phyloP scores from a whole-genome alignment of 257 asterid genomes.

The Jacaranda mimosifolia region DNA sequence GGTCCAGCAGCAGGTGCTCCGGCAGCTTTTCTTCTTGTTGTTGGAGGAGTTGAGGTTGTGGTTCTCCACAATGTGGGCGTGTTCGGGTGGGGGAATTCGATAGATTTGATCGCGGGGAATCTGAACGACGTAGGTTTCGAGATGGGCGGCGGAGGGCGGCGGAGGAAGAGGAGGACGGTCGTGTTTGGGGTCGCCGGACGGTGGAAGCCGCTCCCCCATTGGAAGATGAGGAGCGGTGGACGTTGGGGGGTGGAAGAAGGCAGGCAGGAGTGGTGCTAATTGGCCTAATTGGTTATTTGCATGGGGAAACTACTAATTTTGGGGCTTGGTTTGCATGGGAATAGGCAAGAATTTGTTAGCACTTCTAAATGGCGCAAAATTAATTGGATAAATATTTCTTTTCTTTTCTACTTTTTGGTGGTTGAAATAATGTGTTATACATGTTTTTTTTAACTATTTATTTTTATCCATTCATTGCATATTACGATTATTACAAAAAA shows the following conservation, averaged over 20 bases:
- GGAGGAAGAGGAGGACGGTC: slow-evolving; percentile 26
- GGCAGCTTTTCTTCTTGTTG: not conserved
- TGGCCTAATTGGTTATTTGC: slow-evolving; percentile 20
- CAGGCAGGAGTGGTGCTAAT: not conserved
- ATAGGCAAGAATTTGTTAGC: slow-evolving; percentile 22
- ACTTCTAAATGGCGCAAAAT: not conserved
- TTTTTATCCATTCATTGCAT: no score
- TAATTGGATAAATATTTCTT: no score
- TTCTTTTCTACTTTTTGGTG: no score
- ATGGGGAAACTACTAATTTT: slow-evolving; percentile 33
- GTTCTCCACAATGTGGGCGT: slow-evolving; percentile 61
- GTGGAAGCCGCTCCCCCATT: slow-evolving; percentile 79
- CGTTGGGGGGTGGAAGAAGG: slow-evolving; percentile 23
- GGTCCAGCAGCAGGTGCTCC: slow-evolving; percentile 35
- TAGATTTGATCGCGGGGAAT: slow-evolving; percentile 79
- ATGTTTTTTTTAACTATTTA: no score
- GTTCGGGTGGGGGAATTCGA: slow-evolving; percentile 84
- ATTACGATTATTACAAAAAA: no score
- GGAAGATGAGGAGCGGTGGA: slow-evolving; percentile 62
- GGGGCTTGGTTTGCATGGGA: slow-evolving; percentile 47
- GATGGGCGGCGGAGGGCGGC: slow-evolving; percentile 13
- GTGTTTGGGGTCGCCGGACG: slow-evolving; percentile 30
- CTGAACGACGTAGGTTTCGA: slow-evolving; percentile 69
- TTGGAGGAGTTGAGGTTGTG: slow-evolving; percentile 35
- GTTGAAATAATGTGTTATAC: no score